Conservation (phyloP, 257 asterid genomes). For the Nemophila menziesii region DNA sequence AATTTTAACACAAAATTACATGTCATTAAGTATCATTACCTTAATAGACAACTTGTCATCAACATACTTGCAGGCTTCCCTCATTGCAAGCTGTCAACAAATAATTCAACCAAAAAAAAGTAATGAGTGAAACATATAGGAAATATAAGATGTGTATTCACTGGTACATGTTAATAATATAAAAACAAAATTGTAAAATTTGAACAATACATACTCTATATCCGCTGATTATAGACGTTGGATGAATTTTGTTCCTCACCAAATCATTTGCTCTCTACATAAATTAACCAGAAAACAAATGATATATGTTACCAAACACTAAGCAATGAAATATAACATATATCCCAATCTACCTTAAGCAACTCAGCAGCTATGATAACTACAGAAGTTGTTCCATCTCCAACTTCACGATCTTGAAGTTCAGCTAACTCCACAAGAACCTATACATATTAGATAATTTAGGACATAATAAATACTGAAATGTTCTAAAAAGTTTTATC, state of each 20-base stretch:
- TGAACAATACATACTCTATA: slow-evolving; percentile 46
- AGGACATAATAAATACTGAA: not conserved
- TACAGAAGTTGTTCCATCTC: slow-evolving; percentile 97
- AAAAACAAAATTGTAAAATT: not conserved
- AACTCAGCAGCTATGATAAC: slow-evolving; percentile 94
- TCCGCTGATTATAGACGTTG: slow-evolving; percentile 94
- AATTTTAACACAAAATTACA: not conserved
- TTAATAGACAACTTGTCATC: slow-evolving; percentile 79
- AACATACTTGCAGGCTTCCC: slow-evolving; percentile 98
- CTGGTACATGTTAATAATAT: not conserved
- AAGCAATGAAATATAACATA: not conserved
- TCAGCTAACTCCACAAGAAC: slow-evolving; percentile 99
- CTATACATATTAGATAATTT: slow-evolving; percentile 19
- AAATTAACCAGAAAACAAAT: slow-evolving; percentile 15
- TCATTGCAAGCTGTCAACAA: slow-evolving; percentile 79
- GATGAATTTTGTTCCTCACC: slow-evolving; percentile 89
- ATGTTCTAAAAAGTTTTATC: not conserved
- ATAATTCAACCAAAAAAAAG: slow-evolving; percentile 7
- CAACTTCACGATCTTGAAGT: slow-evolving; percentile 96
- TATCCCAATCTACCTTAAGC: slow-evolving; percentile 54
- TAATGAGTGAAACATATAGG: not conserved
- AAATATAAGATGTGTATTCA: not conserved
- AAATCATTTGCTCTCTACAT: slow-evolving; percentile 92
- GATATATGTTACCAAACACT: not conserved
- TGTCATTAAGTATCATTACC: slow-evolving; percentile 27